Evolutionary conservation across 1,139 yeast species (phyloP).

Genomic region (Pneumocystis jirovecii): DNA sequence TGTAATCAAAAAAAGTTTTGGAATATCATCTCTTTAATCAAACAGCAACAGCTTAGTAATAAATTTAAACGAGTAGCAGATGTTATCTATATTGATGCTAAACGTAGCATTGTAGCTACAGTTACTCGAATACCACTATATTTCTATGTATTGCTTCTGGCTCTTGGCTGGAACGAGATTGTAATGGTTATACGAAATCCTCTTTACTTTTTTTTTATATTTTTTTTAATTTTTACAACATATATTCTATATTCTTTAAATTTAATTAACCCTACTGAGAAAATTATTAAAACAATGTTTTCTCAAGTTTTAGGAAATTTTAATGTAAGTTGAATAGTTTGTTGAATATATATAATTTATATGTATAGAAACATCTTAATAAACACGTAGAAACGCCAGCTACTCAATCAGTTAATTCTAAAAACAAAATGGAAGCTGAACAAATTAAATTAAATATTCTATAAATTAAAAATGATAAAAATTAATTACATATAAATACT

Average conservation of each 20-base stretch:
- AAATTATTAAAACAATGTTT: constrained; percentile 9
- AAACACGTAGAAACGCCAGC: neutral
- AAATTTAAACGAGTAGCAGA: constrained; percentile 68
- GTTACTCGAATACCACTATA: constrained; percentile 71
- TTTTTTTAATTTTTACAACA: constrained; percentile 45
- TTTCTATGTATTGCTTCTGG: constrained; percentile 53
- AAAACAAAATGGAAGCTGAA: neutral
- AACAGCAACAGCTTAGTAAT: constrained; percentile 41
- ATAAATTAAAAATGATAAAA: neutral
- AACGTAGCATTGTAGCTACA: constrained; percentile 54
- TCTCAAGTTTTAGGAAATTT: constrained; percentile 7
- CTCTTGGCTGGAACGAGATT: constrained; percentile 92
- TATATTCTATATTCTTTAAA: constrained; percentile 59
- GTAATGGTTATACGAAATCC: constrained; percentile 81
- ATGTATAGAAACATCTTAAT: neutral
- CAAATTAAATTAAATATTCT: neutral
- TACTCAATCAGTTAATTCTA: neutral
- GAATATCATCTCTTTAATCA: constrained; percentile 36
- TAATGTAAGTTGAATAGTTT: neutral
- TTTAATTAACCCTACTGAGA: constrained; percentile 54
- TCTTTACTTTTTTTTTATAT: constrained; percentile 43
- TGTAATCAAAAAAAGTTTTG: constrained; percentile 31
- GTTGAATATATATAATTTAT: neutral
- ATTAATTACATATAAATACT: neutral
- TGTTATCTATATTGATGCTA: constrained; percentile 59